These are phyloP conservation scores for Protomyces arabidopsidicola DNA, from an alignment of 1,139 yeast species.

Conservation along the genomic window DNA sequence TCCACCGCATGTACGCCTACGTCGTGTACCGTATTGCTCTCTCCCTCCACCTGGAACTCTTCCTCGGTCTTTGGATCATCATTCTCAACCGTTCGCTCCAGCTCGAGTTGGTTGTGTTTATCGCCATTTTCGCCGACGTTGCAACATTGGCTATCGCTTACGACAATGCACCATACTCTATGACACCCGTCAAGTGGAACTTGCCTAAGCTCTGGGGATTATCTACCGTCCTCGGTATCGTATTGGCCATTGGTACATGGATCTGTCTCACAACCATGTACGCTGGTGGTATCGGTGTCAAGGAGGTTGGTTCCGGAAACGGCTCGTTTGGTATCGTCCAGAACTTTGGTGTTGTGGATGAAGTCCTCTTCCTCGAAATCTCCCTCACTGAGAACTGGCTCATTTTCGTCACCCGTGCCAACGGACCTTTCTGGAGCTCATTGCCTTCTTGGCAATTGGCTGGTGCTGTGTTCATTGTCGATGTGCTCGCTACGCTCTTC, in stretches of 20 bases:
- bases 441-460: conserved; percentile 69
- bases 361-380: conserved; percentile 66
- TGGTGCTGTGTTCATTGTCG: conserved; percentile 65
- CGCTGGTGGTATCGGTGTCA: conserved; percentile 39
- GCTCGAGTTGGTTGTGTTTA: conserved; percentile 65
- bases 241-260: conserved; percentile 69
- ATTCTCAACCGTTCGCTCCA: conserved; percentile 61
- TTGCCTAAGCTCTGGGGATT: conserved; percentile 78
- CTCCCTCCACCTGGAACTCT: conserved; percentile 66
- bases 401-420: conserved; percentile 72
- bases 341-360: conserved; percentile 67
- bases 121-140: conserved; percentile 73
- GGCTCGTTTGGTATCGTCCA: conserved; percentile 57
- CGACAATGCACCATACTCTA: conserved; percentile 93
- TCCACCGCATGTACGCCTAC: conserved; percentile 78
- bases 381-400: conserved; percentile 76
- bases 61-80: conserved; percentile 71
- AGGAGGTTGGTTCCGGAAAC: conserved; percentile 35
- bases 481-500: conserved; percentile 65
- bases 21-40: conserved; percentile 76
- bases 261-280: conserved; percentile 67
- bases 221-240: conserved; percentile 62
- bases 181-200: conserved; percentile 98
- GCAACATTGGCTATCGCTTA: conserved; percentile 75
- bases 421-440: conserved; percentile 72